phyloP scores from a whole-genome alignment of 805 yeast genomes.

The Ogataea trehalophila region DNA sequence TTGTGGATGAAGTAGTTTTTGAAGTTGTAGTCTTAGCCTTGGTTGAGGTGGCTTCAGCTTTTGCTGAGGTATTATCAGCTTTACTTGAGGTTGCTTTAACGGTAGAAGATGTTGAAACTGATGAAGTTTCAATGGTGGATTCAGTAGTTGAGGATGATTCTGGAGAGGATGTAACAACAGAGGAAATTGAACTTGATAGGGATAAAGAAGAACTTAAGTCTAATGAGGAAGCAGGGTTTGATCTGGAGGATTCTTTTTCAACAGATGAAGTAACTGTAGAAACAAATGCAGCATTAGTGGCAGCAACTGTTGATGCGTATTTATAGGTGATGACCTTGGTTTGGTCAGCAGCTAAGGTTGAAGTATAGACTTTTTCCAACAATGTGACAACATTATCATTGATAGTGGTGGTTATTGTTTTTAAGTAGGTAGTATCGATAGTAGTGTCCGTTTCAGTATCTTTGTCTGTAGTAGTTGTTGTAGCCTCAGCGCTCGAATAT shows the following conservation, averaged over 20 bases:
- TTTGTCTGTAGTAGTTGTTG: slow-evolving; percentile 2
- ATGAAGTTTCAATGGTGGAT: slow-evolving; percentile 35
- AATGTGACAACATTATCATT: slow-evolving; percentile 17
- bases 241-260: slow-evolving; percentile 3
- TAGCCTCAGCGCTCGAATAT: too few relatives aligned
- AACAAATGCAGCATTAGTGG: slow-evolving; percentile 3
- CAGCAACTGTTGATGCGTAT: slow-evolving; percentile 11
- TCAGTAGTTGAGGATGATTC: slow-evolving; percentile 26
- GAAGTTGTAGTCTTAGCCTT: slow-evolving; percentile 2
- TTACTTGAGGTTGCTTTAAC: slow-evolving; percentile 6
- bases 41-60: slow-evolving; percentile 6
- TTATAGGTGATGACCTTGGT: slow-evolving; percentile 18
- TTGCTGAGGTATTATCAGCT: too few relatives aligned
- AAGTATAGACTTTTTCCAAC: slow-evolving; percentile 25
- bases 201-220: slow-evolving; percentile 4
- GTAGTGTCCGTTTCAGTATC: slow-evolving; percentile 3
- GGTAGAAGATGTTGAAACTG: slow-evolving; percentile 26
- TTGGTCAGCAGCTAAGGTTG: slow-evolving; percentile 19
- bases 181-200: slow-evolving; percentile 10
- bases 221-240: slow-evolving; percentile 6
- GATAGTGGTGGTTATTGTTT: slow-evolving; percentile 16
- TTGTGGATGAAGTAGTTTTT: slow-evolving; percentile 5
- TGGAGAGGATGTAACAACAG: too few relatives aligned
- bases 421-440: slow-evolving; percentile 5
- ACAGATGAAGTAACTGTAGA: not conserved